Conservation (phyloP, 1,284 basidiomycete species). For the Neolentinus lepideus region DNA sequence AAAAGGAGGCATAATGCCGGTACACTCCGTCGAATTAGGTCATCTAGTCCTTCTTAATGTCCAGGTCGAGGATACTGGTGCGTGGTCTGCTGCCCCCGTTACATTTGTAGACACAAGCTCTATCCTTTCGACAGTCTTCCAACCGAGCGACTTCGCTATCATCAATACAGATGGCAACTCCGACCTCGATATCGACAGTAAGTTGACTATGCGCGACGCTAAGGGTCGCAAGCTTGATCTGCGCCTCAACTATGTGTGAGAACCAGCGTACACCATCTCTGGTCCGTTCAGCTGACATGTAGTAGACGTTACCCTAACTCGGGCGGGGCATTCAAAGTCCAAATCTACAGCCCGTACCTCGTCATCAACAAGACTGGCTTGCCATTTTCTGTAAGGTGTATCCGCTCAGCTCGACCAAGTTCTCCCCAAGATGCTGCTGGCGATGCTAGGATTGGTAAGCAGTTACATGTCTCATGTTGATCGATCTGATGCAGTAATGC, state of each 20-base stretch:
- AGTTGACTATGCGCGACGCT: constrained; percentile 69
- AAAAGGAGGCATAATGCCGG: constrained; percentile 92
- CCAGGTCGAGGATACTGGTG: constrained; percentile 85
- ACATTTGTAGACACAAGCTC: no score
- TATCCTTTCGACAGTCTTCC: constrained; percentile 55
- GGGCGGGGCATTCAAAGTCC: constrained; percentile 97
- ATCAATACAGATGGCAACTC: constrained; percentile 93
- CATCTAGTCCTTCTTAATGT: constrained; percentile 93
- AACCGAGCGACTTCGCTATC: constrained; percentile 96
- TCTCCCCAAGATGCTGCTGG: constrained; percentile 84
- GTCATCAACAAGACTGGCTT: constrained; percentile 92
- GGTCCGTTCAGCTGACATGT: constrained; percentile 5
- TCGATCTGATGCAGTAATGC: constrained; percentile 8
- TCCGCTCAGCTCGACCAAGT: constrained; percentile 64
- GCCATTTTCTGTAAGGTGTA: constrained; percentile 74
- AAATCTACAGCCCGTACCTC: constrained; percentile 92
- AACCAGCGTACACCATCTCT: constrained; percentile 3
- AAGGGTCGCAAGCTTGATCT: constrained; percentile 78
- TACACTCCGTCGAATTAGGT: constrained; percentile 93
- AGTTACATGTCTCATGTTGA: constrained; percentile 3
- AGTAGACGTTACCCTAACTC: constrained; percentile 79
- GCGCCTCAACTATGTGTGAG: constrained; percentile 84
- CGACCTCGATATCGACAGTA: constrained; percentile 81
- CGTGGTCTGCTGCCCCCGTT: constrained; percentile 11
- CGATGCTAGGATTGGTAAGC: constrained; percentile 50